Conservation (phyloP, 1,284 basidiomycete genomes). For the Rhodotorula glutinis region DNA sequence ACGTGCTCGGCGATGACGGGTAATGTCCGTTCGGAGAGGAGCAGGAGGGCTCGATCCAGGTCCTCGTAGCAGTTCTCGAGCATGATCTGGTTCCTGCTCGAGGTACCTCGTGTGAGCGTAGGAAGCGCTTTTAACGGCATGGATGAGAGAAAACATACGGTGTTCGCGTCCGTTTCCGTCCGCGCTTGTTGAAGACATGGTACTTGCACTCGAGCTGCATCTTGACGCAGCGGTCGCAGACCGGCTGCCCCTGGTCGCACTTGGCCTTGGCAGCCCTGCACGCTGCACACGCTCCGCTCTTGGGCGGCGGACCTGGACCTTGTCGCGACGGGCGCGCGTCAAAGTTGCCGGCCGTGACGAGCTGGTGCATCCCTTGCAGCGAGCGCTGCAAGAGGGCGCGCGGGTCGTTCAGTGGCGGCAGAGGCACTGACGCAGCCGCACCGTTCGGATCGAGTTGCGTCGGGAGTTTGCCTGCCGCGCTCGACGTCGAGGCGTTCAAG, state of each 20-base stretch:
- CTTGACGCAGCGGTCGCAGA: constrained; percentile 16
- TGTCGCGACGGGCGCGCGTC: constrained; percentile 29
- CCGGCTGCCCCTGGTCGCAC: constrained; percentile 17
- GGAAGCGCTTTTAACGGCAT: too few species aligned
- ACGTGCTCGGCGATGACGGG: background rate
- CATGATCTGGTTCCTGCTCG: constrained; percentile 21
- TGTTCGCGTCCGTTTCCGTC: constrained; percentile 26
- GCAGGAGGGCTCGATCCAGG: constrained; percentile 18
- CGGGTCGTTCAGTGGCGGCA: constrained; percentile 16
- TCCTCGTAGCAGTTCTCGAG: constrained; percentile 26
- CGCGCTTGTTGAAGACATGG: constrained; percentile 22
- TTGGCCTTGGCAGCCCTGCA: constrained; percentile 27
- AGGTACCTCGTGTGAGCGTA: background rate
- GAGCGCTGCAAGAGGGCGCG: constrained; percentile 23
- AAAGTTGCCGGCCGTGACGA: constrained; percentile 22
- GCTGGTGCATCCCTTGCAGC: constrained; percentile 6
- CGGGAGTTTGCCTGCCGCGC: constrained; percentile 2
- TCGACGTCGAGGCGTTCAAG: background rate
- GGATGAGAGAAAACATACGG: too few species aligned
- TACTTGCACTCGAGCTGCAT: constrained; percentile 3
- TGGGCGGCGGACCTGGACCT: background rate
- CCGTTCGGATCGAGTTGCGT: background rate
- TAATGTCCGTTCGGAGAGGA: constrained; percentile 8
- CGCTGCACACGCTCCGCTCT: constrained; percentile 19
- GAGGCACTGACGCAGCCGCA: constrained; percentile 9